Evolutionary conservation across 140 eudicot genomes (phyloP).

Genomic region (Bidens hawaiensis): DNA sequence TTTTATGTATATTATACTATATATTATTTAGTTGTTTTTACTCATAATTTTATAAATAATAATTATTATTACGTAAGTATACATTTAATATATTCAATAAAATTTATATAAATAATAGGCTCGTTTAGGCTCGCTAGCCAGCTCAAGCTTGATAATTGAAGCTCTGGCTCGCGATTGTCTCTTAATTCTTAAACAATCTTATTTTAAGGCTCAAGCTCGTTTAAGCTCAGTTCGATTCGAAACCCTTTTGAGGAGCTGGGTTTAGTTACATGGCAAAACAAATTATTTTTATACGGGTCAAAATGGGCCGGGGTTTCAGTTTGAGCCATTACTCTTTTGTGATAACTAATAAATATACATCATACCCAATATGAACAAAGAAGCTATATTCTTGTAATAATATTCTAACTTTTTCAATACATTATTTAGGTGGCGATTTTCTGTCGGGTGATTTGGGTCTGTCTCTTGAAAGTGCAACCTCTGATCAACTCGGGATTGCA

Average conservation of each 20-base stretch:
- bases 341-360: background rate
- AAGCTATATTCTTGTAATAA: background rate
- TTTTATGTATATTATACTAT: too few relatives aligned
- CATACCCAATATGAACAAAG: background rate
- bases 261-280: background rate
- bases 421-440: conserved; percentile 83
- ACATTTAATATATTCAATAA: too few relatives aligned
- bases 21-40: too few relatives aligned
- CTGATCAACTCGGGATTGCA: conserved; percentile 94
- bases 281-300: background rate
- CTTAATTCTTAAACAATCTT: too few relatives aligned
- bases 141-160: too few relatives aligned
- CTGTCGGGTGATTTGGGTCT: conserved; percentile 82
- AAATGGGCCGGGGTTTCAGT: background rate
- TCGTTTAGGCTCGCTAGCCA: too few relatives aligned
- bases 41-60: too few relatives aligned
- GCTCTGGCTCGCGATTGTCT: too few relatives aligned
- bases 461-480: conserved; percentile 63
- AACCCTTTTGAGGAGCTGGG: background rate
- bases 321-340: background rate
- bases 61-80: too few relatives aligned
- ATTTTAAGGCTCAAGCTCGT: too few relatives aligned
- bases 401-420: background rate
- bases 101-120: too few relatives aligned
- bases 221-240: too few relatives aligned